Evolutionary conservation across 805 yeast genomes (phyloP).

Genomic region (Candida dendrica): DNA sequence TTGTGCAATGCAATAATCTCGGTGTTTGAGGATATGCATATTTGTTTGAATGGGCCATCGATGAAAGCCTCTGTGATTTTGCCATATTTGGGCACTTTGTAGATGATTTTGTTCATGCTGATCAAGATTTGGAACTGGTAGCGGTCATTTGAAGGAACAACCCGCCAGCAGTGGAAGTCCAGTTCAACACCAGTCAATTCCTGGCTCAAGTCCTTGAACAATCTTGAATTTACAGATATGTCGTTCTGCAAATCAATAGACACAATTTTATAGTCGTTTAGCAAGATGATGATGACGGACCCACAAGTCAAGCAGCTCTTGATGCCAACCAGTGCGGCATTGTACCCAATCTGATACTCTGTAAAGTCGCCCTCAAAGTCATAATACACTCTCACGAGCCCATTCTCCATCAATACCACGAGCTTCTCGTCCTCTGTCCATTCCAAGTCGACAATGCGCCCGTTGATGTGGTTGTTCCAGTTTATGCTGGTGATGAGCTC

Average conservation of each 20-base stretch:
- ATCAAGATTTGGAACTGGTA: conserved; percentile 10
- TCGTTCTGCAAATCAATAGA: conserved; percentile 33
- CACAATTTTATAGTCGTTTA: conserved; percentile 34
- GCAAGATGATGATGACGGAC: conserved; percentile 36
- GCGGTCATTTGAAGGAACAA: conserved; percentile 7
- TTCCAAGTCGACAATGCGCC: conserved; percentile 44
- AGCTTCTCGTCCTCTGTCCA: conserved; percentile 50
- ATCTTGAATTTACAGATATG: conserved; percentile 7
- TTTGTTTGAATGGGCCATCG: conserved; percentile 40
- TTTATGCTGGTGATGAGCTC: conserved; percentile 22
- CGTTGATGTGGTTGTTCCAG: conserved; percentile 40
- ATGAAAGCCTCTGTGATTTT: conserved; percentile 23
- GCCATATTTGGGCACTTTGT: conserved; percentile 4
- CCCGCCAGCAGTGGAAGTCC: conserved; percentile 12
- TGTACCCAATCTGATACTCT: conserved; percentile 36
- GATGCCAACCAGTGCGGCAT: conserved; percentile 26
- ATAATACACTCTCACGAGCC: conserved; percentile 47
- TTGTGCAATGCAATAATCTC: conserved; percentile 47
- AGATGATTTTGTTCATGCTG: conserved; percentile 6
- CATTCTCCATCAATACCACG: conserved; percentile 45
- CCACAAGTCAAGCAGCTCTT: conserved; percentile 31
- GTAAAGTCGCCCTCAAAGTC: conserved; percentile 65
- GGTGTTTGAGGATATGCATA: conserved; percentile 46
- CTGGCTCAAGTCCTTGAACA: conserved; percentile 17
- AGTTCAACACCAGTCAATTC: background rate